Percentiles rank a stretch among this genome's conserved stretches.
These are phyloP conservation scores for Ecytonucleospora hepatopenaei DNA, from an alignment of 371 early-diverging fungal species.

Conservation along the genomic window DNA sequence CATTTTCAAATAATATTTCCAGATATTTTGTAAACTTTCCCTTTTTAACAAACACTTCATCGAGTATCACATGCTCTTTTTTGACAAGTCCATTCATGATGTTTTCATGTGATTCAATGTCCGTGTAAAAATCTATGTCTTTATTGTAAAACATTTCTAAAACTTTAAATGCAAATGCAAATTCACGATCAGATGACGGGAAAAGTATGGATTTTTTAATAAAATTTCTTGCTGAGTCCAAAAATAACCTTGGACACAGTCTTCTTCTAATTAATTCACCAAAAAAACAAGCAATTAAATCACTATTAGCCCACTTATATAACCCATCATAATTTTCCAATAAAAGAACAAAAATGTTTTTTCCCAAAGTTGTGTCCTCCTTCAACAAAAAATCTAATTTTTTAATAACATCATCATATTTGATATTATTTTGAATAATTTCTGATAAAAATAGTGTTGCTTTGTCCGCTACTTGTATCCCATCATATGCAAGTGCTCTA, in stretches of 20 bases:
- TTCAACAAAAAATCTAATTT: constrained; percentile 20
- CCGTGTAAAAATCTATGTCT: constrained; percentile 19
- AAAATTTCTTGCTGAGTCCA: constrained; percentile 17
- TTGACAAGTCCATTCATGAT: constrained; percentile 30
- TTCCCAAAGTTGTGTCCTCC: constrained; percentile 27
- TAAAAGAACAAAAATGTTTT: constrained; percentile 38
- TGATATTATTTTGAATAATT: constrained; percentile 33
- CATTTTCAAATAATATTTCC: not conserved
- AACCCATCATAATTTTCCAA: constrained; percentile 39
- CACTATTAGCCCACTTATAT: constrained; percentile 29
- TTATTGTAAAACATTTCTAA: constrained; percentile 26
- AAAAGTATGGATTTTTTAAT: constrained; percentile 33
- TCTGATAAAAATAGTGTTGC: constrained; percentile 39
- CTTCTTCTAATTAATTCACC: constrained; percentile 39
- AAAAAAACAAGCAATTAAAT: constrained; percentile 35
- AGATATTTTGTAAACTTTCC: not conserved
- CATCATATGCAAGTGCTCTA: constrained; percentile 12
- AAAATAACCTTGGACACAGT: not conserved
- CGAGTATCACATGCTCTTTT: constrained; percentile 40
- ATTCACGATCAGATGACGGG: constrained; percentile 42
- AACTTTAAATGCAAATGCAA: constrained; percentile 39
- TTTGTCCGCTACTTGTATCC: constrained; percentile 3
- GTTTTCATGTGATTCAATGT: constrained; percentile 35
- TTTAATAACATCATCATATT: constrained; percentile 14
- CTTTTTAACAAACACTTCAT: constrained; percentile 17